Evolutionary conservation across 2,329 filamentous ascomycete genomes (phyloP).

Genomic region (Exophiala bonariae): DNA sequence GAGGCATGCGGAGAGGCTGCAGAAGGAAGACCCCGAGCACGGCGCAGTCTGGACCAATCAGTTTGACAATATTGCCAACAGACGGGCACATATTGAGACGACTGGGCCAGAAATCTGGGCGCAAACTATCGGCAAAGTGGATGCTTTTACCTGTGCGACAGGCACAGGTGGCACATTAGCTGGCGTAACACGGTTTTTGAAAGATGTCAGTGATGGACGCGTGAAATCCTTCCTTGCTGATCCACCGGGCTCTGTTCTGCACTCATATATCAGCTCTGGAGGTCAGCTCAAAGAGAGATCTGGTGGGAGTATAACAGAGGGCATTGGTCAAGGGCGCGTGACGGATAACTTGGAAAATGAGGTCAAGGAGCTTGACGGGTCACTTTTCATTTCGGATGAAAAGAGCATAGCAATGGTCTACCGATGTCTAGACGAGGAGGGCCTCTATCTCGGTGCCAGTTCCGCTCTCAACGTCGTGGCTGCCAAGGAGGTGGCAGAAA

Average conservation of each 20-base stretch:
- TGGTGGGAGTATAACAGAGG: slow-evolving; percentile 92
- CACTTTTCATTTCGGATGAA: slow-evolving; percentile 81
- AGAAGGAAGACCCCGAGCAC: slow-evolving; percentile 43
- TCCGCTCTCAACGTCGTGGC: slow-evolving; percentile 94
- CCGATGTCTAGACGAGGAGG: slow-evolving; percentile 91
- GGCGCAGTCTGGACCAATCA: slow-evolving; percentile 99
- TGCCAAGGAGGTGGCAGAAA: slow-evolving; percentile 89
- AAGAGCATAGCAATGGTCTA: slow-evolving; percentile 99
- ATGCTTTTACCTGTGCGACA: slow-evolving; percentile 94
- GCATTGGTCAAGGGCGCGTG: slow-evolving; percentile 92
- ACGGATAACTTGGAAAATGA: slow-evolving; percentile 93
- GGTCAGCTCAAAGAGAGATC: slow-evolving; percentile 78
- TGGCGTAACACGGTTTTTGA: slow-evolving; percentile 83
- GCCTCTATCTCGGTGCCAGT: slow-evolving; percentile 90
- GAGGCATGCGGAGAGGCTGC: slow-evolving; percentile 76
- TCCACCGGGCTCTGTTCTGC: slow-evolving; percentile 88
- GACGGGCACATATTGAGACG: slow-evolving; percentile 91
- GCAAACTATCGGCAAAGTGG: slow-evolving; percentile 80
- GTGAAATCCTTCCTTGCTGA: slow-evolving; percentile 92
- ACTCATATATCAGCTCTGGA: slow-evolving; percentile 85
- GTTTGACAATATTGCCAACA: slow-evolving; percentile 95
- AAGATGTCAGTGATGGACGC: slow-evolving; percentile 72
- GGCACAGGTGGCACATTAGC: slow-evolving; percentile 91
- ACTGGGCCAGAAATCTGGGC: slow-evolving; percentile 97
- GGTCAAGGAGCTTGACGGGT: slow-evolving; percentile 79